These are phyloP conservation scores for Monosporascus sp. DNA, from an alignment of 2,329 filamentous ascomycete species.

Conservation along the genomic window DNA sequence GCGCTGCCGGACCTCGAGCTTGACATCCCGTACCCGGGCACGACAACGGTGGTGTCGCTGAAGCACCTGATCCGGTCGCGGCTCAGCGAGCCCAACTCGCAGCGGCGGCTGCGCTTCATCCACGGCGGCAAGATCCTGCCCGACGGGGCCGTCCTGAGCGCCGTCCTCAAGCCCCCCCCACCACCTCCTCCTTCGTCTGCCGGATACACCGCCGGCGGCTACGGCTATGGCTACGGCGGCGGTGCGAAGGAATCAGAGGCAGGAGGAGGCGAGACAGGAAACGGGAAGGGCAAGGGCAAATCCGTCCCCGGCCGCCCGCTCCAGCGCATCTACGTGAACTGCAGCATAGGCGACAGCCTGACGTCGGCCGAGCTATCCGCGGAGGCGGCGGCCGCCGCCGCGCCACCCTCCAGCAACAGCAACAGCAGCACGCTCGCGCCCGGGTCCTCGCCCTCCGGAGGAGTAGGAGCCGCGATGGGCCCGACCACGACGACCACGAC, in stretches of 20 bases:
- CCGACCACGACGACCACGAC: conserved; percentile 30
- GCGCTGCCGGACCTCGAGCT: conserved; percentile 78
- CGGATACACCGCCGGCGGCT: conserved; percentile 11
- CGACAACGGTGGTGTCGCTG: conserved; percentile 69
- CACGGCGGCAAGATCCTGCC: conserved; percentile 81
- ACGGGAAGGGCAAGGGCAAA: conserved; percentile 53
- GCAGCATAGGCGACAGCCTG: conserved; percentile 77
- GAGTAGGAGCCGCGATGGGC: conserved; percentile 3
- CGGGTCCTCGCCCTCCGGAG: not conserved
- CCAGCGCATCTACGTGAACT: conserved; percentile 79
- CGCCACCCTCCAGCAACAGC: conserved; percentile 7
- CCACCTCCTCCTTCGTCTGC: conserved; percentile 21
- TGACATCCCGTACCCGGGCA: conserved; percentile 61
- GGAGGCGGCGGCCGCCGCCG: conserved; percentile 49
- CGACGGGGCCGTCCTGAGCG: conserved; percentile 63
- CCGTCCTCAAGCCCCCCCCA: conserved; percentile 59
- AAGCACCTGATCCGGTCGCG: conserved; percentile 76
- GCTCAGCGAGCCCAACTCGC: conserved; percentile 56
- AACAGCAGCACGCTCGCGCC: conserved; percentile 1
- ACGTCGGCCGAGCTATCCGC: conserved; percentile 61
- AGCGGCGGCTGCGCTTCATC: conserved; percentile 78
- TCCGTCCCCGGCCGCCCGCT: conserved; percentile 45
- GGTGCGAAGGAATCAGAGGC: conserved; percentile 10
- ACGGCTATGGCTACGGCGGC: not conserved
- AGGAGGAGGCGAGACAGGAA: conserved; percentile 15